phyloP scores from a whole-genome alignment of 768 basidiomycete genomes.

The Collybia nuda region DNA sequence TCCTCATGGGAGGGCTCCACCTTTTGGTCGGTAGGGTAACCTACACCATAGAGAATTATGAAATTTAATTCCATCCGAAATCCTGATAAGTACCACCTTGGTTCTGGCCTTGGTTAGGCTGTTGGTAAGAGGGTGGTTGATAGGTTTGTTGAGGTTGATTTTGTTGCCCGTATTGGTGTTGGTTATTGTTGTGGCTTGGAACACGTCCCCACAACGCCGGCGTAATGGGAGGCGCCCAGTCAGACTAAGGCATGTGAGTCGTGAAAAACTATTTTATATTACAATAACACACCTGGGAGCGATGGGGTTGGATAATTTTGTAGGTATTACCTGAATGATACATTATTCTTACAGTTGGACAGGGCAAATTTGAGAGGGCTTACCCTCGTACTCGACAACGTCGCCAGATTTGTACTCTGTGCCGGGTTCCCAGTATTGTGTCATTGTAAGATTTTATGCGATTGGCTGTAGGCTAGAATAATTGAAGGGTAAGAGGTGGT shows the following conservation, averaged over 20 bases:
- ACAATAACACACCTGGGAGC: slow-evolving; percentile 52
- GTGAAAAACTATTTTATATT: background rate
- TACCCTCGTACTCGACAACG: slow-evolving; percentile 59
- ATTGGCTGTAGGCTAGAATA: background rate
- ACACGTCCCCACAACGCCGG: slow-evolving; percentile 65
- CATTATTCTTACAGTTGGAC: background rate
- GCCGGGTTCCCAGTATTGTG: slow-evolving; percentile 59
- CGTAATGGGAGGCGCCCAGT: slow-evolving; percentile 64
- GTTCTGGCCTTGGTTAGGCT: slow-evolving; percentile 6
- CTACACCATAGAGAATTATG: background rate
- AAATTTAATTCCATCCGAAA: background rate
- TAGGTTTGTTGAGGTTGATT: slow-evolving; percentile 1
- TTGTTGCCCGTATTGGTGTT: slow-evolving; percentile 16
- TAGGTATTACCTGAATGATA: slow-evolving; percentile 47
- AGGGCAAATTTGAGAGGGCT: slow-evolving; percentile 2
- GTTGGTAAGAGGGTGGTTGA: slow-evolving; percentile 19
- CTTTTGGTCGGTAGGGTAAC: background rate
- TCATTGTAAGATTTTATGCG: slow-evolving; percentile 28
- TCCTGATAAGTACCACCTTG: too few species aligned
- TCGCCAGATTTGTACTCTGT: slow-evolving; percentile 54
- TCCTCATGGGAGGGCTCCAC: slow-evolving; percentile 34
- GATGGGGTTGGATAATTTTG: slow-evolving; percentile 72
- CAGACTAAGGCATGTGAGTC: slow-evolving; percentile 37
- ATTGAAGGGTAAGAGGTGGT: too few species aligned
- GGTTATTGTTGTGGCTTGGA: slow-evolving; percentile 21